Evolutionary conservation across 345 rosid genomes (phyloP).

Genomic region (Bretschneidera sinensis): DNA sequence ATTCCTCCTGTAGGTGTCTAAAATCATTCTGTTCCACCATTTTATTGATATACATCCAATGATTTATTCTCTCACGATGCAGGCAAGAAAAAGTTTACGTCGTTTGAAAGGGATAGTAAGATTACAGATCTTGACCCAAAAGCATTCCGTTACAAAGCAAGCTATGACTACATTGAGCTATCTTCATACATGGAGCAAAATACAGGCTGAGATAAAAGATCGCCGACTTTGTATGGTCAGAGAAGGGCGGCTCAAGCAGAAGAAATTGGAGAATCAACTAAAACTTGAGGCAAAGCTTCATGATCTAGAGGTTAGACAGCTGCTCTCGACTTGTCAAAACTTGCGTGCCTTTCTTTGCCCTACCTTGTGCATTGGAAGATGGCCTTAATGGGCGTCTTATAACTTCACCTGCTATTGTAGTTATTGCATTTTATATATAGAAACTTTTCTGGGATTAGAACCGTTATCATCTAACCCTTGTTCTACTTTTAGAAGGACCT

Average conservation of each 20-base stretch:
- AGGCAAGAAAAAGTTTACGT: constrained; percentile 76
- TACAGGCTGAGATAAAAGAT: constrained; percentile 61
- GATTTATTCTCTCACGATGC: constrained; percentile 6
- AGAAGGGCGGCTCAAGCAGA: constrained; percentile 67
- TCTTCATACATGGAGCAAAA: constrained; percentile 86
- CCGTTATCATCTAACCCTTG: too few relatives aligned
- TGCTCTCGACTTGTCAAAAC: constrained; percentile 1
- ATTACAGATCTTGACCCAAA: constrained; percentile 44
- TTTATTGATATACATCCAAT: too few relatives aligned
- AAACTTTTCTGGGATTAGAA: too few relatives aligned
- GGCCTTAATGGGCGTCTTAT: neutral
- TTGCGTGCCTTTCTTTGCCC: neutral
- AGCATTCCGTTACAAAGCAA: constrained; percentile 54
- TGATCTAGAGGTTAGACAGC: constrained; percentile 60
- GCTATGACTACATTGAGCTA: constrained; percentile 48
- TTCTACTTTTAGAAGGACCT: too few relatives aligned
- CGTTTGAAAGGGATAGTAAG: constrained; percentile 58
- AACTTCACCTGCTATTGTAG: neutral
- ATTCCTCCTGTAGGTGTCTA: neutral
- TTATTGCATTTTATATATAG: too few relatives aligned
- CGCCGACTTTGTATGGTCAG: constrained; percentile 77
- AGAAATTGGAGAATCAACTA: constrained; percentile 82
- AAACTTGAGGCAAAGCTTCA: constrained; percentile 95
- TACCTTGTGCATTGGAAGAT: neutral
- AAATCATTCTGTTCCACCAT: neutral